Evolutionary conservation across 768 basidiomycete genomes (phyloP).

Genomic region (Scleroderma bovista): DNA sequence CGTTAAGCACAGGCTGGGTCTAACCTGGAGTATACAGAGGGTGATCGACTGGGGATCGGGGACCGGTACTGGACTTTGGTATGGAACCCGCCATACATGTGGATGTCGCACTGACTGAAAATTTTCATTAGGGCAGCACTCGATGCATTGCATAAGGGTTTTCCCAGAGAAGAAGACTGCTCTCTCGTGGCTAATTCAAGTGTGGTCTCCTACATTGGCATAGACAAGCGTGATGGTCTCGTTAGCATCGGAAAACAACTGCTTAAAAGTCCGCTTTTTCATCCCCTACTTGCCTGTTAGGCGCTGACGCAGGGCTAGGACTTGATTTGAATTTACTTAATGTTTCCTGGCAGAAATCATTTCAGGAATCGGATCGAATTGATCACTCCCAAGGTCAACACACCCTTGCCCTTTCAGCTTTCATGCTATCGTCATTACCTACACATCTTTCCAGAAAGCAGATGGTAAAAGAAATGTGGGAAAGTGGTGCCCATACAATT

Average conservation of each 20-base stretch:
- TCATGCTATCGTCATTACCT: constrained; percentile 72
- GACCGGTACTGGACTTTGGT: constrained; percentile 84
- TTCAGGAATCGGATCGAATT: constrained; percentile 43
- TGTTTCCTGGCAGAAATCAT: constrained; percentile 52
- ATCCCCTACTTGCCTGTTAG: neutral
- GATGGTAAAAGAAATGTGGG: constrained; percentile 83
- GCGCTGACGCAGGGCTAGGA: constrained; percentile 33
- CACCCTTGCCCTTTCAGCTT: constrained; percentile 77
- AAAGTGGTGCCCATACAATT: constrained; percentile 80
- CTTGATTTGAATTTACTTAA: constrained; percentile 40
- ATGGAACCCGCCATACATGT: constrained; percentile 12
- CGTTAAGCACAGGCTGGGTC: constrained; percentile 55
- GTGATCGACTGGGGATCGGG: constrained; percentile 85
- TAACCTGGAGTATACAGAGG: constrained; percentile 51
- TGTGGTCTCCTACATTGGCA: constrained; percentile 58
- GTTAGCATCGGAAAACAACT: constrained; percentile 61
- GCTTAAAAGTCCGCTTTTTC: constrained; percentile 40
- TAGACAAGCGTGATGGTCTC: constrained; percentile 75
- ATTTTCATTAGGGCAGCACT: constrained; percentile 52
- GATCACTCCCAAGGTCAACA: constrained; percentile 39
- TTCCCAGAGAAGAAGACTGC: constrained; percentile 22
- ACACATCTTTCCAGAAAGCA: constrained; percentile 55
- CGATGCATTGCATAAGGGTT: constrained; percentile 52
- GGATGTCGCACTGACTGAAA: constrained; percentile 8
- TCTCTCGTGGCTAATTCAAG: constrained; percentile 42